phyloP scores from a whole-genome alignment of 306 rosid genomes.

The Cyclanthera cordifolia region DNA sequence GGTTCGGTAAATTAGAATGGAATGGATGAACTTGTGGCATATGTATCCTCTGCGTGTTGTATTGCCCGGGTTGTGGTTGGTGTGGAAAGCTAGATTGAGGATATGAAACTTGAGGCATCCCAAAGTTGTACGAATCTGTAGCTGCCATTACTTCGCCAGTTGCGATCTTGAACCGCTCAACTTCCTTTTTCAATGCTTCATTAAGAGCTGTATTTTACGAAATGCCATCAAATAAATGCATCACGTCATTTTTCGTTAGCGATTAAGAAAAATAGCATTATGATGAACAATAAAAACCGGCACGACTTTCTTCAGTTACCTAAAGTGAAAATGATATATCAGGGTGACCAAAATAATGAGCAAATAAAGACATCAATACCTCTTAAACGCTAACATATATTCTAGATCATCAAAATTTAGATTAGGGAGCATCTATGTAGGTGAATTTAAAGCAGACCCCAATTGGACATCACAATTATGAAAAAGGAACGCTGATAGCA shows the following conservation, averaged over 20 bases:
- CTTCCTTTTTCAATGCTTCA: slow-evolving; percentile 91
- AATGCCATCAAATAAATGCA: neutral
- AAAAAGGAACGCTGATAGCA: neutral
- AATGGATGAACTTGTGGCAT: slow-evolving; percentile 48
- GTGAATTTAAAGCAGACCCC: slow-evolving; percentile 5
- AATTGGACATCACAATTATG: neutral
- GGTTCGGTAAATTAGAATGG: slow-evolving; percentile 34
- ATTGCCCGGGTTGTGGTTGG: slow-evolving; percentile 41
- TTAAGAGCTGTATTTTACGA: slow-evolving; percentile 56
- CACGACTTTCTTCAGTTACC: neutral
- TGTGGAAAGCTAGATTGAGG: slow-evolving; percentile 40
- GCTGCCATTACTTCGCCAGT: slow-evolving; percentile 64
- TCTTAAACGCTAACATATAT: slow-evolving; percentile 1
- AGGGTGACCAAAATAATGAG: neutral
- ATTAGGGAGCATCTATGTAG: neutral
- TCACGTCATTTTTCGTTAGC: neutral
- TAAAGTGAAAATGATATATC: neutral
- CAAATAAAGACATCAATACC: slow-evolving; percentile 3
- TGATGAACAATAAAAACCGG: neutral
- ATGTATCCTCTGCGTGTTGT: slow-evolving; percentile 35
- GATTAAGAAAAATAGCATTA: neutral
- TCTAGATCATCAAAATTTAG: neutral
- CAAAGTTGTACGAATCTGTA: slow-evolving; percentile 43
- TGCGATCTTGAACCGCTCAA: slow-evolving; percentile 77
- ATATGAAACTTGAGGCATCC: slow-evolving; percentile 54